Conservation (phyloP, 164 flowering plant genomes). For the Vitis riparia region DNA sequence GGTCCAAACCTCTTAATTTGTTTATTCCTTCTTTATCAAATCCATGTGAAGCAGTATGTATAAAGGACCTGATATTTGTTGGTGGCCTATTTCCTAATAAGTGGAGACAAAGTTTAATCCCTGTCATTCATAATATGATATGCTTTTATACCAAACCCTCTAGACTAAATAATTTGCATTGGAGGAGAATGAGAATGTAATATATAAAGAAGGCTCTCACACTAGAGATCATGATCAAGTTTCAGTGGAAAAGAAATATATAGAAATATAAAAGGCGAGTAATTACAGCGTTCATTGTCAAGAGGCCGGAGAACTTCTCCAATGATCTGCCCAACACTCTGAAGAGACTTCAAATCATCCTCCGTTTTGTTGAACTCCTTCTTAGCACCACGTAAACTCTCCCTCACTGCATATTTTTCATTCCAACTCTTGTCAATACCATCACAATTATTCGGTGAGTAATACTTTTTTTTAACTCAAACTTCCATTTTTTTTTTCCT, state of each 20-base stretch:
- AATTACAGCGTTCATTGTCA: constrained; percentile 89
- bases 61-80: no score
- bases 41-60: no score
- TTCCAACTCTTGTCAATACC: neutral
- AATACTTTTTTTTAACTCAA: neutral
- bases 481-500: no score
- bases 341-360: constrained; percentile 94
- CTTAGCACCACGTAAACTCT: constrained; percentile 59
- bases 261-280: neutral
- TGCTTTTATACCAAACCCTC: no score
- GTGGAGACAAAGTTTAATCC: neutral
- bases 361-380: constrained; percentile 88
- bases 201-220: no score
- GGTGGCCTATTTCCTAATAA: no score
- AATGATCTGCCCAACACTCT: constrained; percentile 92
- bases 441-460: neutral
- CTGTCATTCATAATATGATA: neutral
- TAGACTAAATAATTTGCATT: neutral
- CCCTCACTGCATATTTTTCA: constrained; percentile 55
- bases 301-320: constrained; percentile 95
- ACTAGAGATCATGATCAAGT: no score
- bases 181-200: neutral
- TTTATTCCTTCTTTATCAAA: no score
- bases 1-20: no score
- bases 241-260: neutral